These are phyloP conservation scores for Peronospora farinosa DNA, from an alignment of 352 stramenopile species.

Conservation along the genomic window DNA sequence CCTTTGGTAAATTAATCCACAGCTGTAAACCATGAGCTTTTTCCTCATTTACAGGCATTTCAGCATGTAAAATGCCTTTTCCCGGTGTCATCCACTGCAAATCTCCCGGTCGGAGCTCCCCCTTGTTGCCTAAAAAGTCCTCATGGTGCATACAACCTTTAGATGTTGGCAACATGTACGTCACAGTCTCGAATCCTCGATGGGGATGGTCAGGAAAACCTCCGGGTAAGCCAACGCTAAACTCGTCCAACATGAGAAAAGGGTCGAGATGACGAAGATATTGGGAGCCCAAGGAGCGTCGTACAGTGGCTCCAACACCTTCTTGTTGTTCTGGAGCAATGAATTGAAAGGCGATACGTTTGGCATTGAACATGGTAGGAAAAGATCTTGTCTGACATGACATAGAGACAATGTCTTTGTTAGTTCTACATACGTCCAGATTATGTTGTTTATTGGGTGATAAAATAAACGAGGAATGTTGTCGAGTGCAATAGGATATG, in stretches of 20 bases:
- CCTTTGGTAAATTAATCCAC: conserved; percentile 47
- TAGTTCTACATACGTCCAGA: conserved; percentile 20
- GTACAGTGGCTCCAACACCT: conserved; percentile 47
- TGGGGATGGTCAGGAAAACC: conserved; percentile 89
- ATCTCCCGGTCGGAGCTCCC: conserved; percentile 39
- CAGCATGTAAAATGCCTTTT: conserved; percentile 44
- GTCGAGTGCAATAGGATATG: neutral
- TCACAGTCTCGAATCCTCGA: conserved; percentile 89
- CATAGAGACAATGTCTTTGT: conserved; percentile 22
- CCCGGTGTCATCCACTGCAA: conserved; percentile 59
- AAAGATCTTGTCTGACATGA: conserved; percentile 7
- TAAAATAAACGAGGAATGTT: neutral
- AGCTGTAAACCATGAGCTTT: conserved; percentile 42
- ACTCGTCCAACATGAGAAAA: conserved; percentile 61
- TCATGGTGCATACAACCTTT: conserved; percentile 82
- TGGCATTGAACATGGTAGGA: conserved; percentile 26
- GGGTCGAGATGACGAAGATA: conserved; percentile 46
- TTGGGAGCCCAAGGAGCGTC: conserved; percentile 44
- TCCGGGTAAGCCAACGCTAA: conserved; percentile 47
- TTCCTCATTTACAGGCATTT: conserved; percentile 37
- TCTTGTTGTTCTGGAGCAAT: conserved; percentile 46
- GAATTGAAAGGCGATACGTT: conserved; percentile 48
- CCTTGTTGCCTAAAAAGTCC: conserved; percentile 69
- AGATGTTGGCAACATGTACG: conserved; percentile 72
- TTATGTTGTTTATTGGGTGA: conserved; percentile 8